Conservation (phyloP, 73 alveolate genomes). For the Paramecium caudatum region DNA sequence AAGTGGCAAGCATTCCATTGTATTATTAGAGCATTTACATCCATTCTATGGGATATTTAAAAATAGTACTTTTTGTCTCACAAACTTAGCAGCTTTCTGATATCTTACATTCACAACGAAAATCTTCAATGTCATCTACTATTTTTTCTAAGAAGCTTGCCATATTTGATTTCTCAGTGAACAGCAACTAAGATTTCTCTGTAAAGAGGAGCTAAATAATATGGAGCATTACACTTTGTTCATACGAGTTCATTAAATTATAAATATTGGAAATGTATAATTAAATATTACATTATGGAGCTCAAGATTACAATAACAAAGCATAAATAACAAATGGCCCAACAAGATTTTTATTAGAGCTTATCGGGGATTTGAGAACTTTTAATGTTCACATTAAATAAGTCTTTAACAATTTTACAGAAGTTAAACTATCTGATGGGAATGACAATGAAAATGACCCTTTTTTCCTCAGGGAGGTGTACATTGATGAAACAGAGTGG, state of each 20-base stretch:
- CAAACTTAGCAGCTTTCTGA: slow-evolving; percentile 22
- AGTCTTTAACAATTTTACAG: no score
- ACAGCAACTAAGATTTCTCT: no score
- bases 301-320: no score
- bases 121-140: slow-evolving; percentile 46
- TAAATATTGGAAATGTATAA: neutral
- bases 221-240: neutral
- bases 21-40: neutral
- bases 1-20: neutral
- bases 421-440: no score
- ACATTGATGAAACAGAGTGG: no score
- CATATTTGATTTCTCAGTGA: neutral
- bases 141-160: slow-evolving; percentile 20
- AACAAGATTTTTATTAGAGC: no score
- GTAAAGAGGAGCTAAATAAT: neutral
- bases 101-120: slow-evolving; percentile 18
- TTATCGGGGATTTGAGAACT: no score
- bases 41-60: slow-evolving; percentile 16
- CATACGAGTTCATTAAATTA: neutral
- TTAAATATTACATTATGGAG: no score
- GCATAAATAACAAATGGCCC: no score
- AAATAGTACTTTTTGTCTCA: slow-evolving; percentile 39
- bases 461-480: no score
- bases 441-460: no score
- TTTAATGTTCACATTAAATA: no score